These are phyloP conservation scores for Euphorbia celastroides DNA, from an alignment of 441 rosid species.

Conservation along the genomic window DNA sequence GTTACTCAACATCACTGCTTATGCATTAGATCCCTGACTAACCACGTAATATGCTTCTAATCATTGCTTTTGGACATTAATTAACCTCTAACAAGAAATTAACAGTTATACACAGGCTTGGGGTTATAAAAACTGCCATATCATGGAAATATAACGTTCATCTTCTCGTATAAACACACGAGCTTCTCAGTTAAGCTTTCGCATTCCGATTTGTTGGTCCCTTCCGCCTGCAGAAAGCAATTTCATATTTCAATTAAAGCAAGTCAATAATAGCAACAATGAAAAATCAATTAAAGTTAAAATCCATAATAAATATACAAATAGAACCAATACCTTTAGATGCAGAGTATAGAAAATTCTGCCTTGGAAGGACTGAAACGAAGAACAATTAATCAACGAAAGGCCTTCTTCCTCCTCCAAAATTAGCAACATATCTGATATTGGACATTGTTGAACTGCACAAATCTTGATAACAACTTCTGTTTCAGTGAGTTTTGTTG, in stretches of 20 bases:
- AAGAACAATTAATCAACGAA: slow-evolving; percentile 41
- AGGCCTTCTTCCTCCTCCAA: slow-evolving; percentile 50
- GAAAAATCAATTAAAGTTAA: no score
- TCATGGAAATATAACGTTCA: neutral
- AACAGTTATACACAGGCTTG: no score
- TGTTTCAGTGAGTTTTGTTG: slow-evolving; percentile 29
- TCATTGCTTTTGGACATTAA: no score
- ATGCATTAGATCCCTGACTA: no score
- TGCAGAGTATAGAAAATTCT: slow-evolving; percentile 46
- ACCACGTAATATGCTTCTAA: no score
- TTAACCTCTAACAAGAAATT: no score
- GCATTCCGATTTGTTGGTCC: neutral
- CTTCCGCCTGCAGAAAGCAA: neutral
- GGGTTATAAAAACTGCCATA: neutral
- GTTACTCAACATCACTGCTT: no score
- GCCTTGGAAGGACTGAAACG: slow-evolving; percentile 43
- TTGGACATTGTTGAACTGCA: slow-evolving; percentile 22
- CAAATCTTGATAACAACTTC: slow-evolving; percentile 52
- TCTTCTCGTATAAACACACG: neutral
- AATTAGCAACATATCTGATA: slow-evolving; percentile 35
- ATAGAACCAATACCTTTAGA: slow-evolving; percentile 27
- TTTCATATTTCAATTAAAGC: neutral
- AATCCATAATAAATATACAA: no score
- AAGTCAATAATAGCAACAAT: no score
- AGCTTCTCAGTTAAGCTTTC: neutral